A percentile compares a stretch with the other conserved stretches of the same genome.
These are phyloP conservation scores for Yamadazyma scolyti DNA, from an alignment of 805 yeast genomes.

Conservation along the genomic window DNA sequence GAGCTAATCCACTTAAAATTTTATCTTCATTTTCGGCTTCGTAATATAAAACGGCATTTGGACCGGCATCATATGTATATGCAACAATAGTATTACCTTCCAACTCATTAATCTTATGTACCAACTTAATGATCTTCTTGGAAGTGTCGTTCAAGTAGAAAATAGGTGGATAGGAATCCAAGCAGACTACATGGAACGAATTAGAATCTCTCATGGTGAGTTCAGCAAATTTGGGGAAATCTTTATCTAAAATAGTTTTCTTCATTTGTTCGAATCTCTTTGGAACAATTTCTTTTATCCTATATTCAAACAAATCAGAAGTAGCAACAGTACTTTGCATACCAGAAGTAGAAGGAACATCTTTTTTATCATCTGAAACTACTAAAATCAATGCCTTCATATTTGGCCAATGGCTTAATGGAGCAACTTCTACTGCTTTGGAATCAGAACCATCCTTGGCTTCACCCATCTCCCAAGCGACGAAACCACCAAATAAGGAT, in stretches of 20 bases:
- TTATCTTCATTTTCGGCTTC: constrained; percentile 68
- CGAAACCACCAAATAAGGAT: constrained; percentile 94
- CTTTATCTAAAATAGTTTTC: constrained; percentile 63
- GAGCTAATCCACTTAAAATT: constrained; percentile 67
- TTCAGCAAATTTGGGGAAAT: constrained; percentile 79
- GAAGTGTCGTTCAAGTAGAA: constrained; percentile 92
- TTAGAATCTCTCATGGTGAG: constrained; percentile 96
- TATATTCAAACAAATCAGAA: constrained; percentile 77
- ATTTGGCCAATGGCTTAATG: constrained; percentile 82
- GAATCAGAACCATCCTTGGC: constrained; percentile 81
- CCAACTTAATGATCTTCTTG: constrained; percentile 69
- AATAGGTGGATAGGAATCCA: constrained; percentile 94
- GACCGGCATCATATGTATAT: constrained; percentile 98
- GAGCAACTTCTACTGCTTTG: constrained; percentile 88
- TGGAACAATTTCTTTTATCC: constrained; percentile 84
- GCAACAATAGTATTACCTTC: constrained; percentile 80
- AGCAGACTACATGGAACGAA: constrained; percentile 96
- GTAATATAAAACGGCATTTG: constrained; percentile 95
- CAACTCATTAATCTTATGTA: constrained; percentile 70
- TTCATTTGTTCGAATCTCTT: constrained; percentile 80
- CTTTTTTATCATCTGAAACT: constrained; percentile 90
- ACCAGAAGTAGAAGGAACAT: constrained; percentile 90
- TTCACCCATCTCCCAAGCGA: constrained; percentile 98
- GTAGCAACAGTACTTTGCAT: constrained; percentile 95
- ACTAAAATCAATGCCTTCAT: constrained; percentile 92